A percentile compares a stretch with the other conserved stretches of the same genome.
phyloP scores from a whole-genome alignment of 345 rosid genomes.

The Eucalyptus erythrocorys region DNA sequence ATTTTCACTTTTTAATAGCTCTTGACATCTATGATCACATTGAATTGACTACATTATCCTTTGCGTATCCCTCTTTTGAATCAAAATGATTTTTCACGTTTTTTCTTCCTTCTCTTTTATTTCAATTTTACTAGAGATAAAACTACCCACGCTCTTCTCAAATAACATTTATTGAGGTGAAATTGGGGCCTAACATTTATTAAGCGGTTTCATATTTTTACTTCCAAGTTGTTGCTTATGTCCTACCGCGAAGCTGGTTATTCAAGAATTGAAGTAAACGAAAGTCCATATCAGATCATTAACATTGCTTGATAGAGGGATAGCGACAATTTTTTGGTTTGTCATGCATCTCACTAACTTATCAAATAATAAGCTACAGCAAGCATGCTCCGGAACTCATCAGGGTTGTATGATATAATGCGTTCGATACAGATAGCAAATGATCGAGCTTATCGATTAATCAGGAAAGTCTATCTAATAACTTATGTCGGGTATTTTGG shows the following conservation, averaged over 20 bases:
- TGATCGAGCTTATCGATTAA: not conserved
- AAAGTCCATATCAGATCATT: not conserved
- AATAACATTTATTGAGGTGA: not conserved
- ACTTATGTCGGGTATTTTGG: not conserved
- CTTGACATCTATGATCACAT: rapidly evolving
- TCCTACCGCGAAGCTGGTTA: not conserved
- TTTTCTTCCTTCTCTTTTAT: not conserved
- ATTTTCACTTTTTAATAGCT: not conserved
- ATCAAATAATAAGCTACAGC: not conserved
- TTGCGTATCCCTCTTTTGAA: rapidly evolving
- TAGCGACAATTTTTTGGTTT: not conserved
- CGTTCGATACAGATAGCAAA: not conserved
- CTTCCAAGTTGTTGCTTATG: not conserved
- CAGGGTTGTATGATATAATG: not conserved
- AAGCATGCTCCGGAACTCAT: not conserved
- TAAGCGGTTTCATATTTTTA: not conserved
- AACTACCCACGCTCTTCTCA: not conserved
- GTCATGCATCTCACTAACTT: not conserved
- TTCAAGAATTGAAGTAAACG: not conserved
- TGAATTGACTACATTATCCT: not conserved
- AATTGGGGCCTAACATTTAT: not conserved
- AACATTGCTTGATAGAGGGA: not conserved
- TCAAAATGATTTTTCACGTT: not conserved
- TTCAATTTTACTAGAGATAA: not conserved
- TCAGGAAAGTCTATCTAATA: rapidly evolving